These are phyloP conservation scores for Kwoniella botswanensis DNA, from an alignment of 768 basidiomycete genomes.

Conservation along the genomic window DNA sequence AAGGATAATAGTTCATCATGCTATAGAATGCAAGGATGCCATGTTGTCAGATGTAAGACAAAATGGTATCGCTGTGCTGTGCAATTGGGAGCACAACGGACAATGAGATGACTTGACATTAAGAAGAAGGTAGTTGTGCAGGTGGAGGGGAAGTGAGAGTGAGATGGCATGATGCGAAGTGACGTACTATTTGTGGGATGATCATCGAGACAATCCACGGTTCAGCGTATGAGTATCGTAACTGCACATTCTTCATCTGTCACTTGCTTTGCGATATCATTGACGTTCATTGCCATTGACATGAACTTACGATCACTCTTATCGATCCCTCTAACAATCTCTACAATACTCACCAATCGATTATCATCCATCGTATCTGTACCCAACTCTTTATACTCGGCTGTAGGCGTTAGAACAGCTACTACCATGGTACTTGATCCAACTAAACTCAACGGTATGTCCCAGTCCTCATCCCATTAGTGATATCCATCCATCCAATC, in stretches of 20 bases:
- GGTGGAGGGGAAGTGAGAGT: background rate
- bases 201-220: background rate
- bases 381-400: background rate
- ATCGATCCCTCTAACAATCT: conserved; percentile 20
- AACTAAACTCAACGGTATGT: conserved; percentile 46
- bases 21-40: too few species aligned
- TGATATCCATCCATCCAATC: background rate
- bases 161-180: conserved; percentile 7
- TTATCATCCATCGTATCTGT: background rate
- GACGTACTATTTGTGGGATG: background rate
- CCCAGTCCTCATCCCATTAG: background rate
- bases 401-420: conserved; percentile 23
- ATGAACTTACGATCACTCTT: conserved; percentile 28
- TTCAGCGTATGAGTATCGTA: background rate
- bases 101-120: too few species aligned
- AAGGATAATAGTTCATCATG: too few species aligned
- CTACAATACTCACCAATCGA: conserved; percentile 4
- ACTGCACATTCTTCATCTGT: background rate
- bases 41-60: background rate
- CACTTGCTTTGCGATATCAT: background rate
- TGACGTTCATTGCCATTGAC: background rate
- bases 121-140: background rate
- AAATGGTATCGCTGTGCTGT: background rate
- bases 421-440: conserved; percentile 44
- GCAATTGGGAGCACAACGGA: too few species aligned